These are phyloP conservation scores for Astrothelium macrocarpum DNA, from an alignment of 495 filamentous ascomycete species.

Conservation along the genomic window DNA sequence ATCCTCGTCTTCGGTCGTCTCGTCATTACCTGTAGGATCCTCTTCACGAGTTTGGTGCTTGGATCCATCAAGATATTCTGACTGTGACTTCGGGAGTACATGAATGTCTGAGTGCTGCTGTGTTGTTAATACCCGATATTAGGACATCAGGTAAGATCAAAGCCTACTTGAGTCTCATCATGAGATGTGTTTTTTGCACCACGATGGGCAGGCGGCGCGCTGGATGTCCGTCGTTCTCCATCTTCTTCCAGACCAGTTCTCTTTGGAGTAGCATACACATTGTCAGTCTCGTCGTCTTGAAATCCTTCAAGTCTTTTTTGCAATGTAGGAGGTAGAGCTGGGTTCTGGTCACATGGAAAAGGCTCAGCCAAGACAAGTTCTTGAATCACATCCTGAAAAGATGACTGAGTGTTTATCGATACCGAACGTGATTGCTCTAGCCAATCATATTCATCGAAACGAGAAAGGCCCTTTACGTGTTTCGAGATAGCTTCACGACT, in stretches of 20 bases:
- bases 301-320: not conserved
- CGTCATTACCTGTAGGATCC: constrained; percentile 9
- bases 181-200: not conserved
- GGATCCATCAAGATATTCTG: not conserved
- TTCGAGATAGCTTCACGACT: constrained; percentile 18
- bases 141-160: not conserved
- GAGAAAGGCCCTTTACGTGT: constrained; percentile 23
- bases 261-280: not conserved
- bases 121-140: not conserved
- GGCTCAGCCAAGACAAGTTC: not conserved
- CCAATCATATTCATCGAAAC: constrained; percentile 23
- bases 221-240: not conserved
- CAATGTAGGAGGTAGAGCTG: not conserved
- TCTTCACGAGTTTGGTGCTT: not conserved
- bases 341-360: not conserved
- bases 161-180: not conserved
- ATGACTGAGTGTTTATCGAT: not conserved
- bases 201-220: not conserved
- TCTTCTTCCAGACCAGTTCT: not conserved
- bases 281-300: not conserved
- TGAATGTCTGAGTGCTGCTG: too few species aligned
- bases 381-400: constrained; percentile 8
- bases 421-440: not conserved
- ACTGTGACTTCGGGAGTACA: not conserved
- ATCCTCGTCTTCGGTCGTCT: constrained; percentile 19